Evolutionary conservation across 441 rosid species (phyloP), one percentile per base, ranked within the genome.

Genomic region (Manihot esculenta): DNA sequence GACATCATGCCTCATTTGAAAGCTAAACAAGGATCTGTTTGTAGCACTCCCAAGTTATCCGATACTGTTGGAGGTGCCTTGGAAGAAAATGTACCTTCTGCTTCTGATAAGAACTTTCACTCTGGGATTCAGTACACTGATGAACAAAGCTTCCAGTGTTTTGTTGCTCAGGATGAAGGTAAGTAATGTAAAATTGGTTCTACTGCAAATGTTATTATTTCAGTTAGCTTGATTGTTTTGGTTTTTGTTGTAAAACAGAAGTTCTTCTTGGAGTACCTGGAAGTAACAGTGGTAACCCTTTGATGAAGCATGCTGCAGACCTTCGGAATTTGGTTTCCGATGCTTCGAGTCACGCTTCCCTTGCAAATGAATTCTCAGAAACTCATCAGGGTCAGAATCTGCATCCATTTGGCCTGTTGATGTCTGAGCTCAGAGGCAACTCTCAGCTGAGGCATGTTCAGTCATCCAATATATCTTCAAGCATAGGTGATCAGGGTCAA

Each of bases 341-440:
- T 79, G 33, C 81, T 49, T 55, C 66, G n/a, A 35, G 70, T 58
- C 72, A 77, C 35, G 44, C 75, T 58, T 70, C 74, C 70, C 69
- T 72, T 65, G 80, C 74, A 38, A 72, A 83, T 64, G 82, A 78
- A 61, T 74, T 72, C 50, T 69, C 80, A 59, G 70, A 78, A 50
- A 58, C 69, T 79, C 86, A 73, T 69, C 77, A 77, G 69, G 90
- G 89, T 72, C 74, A 69, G 58, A 87, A 84, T 80, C 50, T 85
- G 78, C 91, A 86, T 68, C 93, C 91, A 17, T 88, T 90, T 82
- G 91, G 95, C 67, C 78, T 88, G 77, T 74, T 86, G 76, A 83
- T 85, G 90, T 87, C 97, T 24, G 92, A 94, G 78, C 82, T 85
- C 63, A 89, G 82, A 79, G 77, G 83, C 50, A 42, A 66, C 50